Evolutionary conservation across 2,329 filamentous ascomycete genomes (phyloP), one percentile per base, ranked within the genome.

Genomic region (Xylariaceae sp.): DNA sequence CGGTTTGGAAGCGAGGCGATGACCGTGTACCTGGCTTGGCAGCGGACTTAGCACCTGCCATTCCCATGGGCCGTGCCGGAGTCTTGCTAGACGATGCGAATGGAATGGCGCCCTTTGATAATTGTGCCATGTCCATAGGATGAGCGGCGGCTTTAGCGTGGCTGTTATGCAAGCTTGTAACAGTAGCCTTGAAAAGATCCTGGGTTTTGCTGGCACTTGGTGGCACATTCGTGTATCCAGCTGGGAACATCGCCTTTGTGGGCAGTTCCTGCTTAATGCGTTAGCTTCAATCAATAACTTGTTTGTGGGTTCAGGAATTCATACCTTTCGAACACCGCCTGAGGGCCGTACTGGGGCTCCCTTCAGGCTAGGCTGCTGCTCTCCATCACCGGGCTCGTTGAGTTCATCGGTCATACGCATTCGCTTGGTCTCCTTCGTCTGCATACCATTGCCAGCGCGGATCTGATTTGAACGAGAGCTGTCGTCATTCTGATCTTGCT

Each of bases 301-400:
- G 39, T 36, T 33, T 45, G 48, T 16, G 4, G 13, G 28, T 22
- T 55, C 19, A 14, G 28, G 42, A 40, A 53, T 46, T 50, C 75
- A 71, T 73, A 89, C 86, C 81, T 90, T 92, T 69, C 82, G 83
- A 63, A 79, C 74, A 34, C 75, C 77, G 45, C 80, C 86, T 2
- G 90, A 95, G 55, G 91, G 90, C 53, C 92, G 84, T 60, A 95
- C 90, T 6, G 91, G 90, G 47, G 90, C 89, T 13, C 87, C 89
- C 74, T 92, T 94, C 62, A 92, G 80, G 44, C 79, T 82, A 49
- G 83, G 79, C 42, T 83, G 77, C 39, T 82, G 79, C 51, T 83
- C 77, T 64, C 77, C 77, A 43, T 82, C 79, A 41, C 78, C 72
- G 49, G 86, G 83, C 50, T 86, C 81, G 57, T 89, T 84, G 55